phyloP scores from a whole-genome alignment of 768 basidiomycete genomes.

The Leccinum sublutescens region DNA sequence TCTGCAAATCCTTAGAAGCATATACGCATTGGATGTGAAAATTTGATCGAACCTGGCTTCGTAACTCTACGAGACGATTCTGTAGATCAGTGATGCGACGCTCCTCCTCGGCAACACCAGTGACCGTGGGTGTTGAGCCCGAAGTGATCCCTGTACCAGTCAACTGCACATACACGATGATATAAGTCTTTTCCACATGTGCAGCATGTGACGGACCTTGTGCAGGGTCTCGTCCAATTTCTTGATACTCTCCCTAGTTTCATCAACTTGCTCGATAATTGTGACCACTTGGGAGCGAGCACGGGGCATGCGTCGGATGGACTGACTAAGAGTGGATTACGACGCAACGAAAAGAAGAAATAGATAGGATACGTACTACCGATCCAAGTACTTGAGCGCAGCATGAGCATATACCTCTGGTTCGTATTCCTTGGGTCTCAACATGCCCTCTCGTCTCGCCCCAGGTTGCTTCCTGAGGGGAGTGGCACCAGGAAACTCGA shows the following conservation, averaged over 20 bases:
- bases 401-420: conserved; percentile 77
- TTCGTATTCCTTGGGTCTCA: conserved; percentile 46
- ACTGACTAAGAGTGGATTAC: conserved; percentile 37
- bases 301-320: conserved; percentile 50
- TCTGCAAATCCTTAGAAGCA: conserved; percentile 18
- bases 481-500: conserved; percentile 67
- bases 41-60: conserved; percentile 34
- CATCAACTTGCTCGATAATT: conserved; percentile 40
- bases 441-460: conserved; percentile 37
- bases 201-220: conserved; percentile 35
- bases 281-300: conserved; percentile 40
- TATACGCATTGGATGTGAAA: background rate
- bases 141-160: conserved; percentile 13
- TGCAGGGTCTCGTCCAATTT: conserved; percentile 36
- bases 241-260: conserved; percentile 37
- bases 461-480: conserved; percentile 52
- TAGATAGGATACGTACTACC: conserved; percentile 55
- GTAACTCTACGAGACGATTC: conserved; percentile 39
- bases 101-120: conserved; percentile 40
- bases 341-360: conserved; percentile 18
- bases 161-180: conserved; percentile 9
- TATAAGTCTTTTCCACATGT: conserved; percentile 8
- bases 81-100: conserved; percentile 42
- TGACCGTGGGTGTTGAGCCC: conserved; percentile 25
- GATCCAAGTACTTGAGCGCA: conserved; percentile 72